Conservation (phyloP, 345 rosid species). For the Sonneratia caseolaris region DNA sequence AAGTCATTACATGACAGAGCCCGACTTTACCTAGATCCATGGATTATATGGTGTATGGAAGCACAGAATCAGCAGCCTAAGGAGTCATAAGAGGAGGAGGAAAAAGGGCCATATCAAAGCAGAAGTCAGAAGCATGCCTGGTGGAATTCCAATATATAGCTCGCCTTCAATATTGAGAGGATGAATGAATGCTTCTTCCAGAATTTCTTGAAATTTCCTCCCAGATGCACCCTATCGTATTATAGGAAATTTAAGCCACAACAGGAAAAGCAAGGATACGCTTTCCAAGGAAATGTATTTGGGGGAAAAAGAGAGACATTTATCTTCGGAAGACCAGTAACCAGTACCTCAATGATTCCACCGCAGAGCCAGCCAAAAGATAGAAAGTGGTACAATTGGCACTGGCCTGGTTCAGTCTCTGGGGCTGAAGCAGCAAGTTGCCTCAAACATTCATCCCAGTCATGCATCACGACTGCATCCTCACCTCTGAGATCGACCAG, state of each 20-base stretch:
- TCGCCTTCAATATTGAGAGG: slow-evolving; percentile 82
- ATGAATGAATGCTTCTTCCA: slow-evolving; percentile 59
- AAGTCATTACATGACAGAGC: background rate
- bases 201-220: slow-evolving; percentile 85
- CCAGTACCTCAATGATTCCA: slow-evolving; percentile 81
- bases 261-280: background rate
- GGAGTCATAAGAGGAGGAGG: background rate
- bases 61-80: background rate
- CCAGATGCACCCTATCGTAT: slow-evolving; percentile 69
- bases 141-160: slow-evolving; percentile 81
- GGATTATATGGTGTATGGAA: background rate
- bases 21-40: background rate
- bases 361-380: slow-evolving; percentile 97
- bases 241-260: slow-evolving; percentile 7
- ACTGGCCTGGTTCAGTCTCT: slow-evolving; percentile 74
- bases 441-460: slow-evolving; percentile 82
- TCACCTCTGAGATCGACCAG: slow-evolving; percentile 38
- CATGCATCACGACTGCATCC: slow-evolving; percentile 52
- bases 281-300: background rate
- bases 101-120: background rate
- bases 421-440: slow-evolving; percentile 51
- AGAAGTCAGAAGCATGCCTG: slow-evolving; percentile 33
- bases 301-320: background rate
- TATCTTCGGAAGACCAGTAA: slow-evolving; percentile 12
- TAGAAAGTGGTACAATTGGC: slow-evolving; percentile 72